Base-by-base conservation (phyloP, 2,329 filamentous ascomycete genomes). In the Cladosporium sp. region DNA sequence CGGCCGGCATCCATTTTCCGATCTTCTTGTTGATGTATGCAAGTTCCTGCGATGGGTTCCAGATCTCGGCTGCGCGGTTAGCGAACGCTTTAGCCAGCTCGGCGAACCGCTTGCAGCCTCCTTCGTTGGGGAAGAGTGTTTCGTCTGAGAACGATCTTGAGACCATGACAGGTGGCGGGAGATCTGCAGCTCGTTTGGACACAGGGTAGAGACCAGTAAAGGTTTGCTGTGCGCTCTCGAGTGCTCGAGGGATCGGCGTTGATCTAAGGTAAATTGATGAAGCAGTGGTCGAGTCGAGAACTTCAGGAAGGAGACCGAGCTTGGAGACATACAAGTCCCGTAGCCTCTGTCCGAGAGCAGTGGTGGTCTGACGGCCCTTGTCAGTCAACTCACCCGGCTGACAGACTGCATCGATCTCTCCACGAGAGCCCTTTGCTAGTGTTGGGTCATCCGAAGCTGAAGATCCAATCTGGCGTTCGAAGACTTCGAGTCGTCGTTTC, bases 1-100 rank as follows among this genome's bases (percentile, higher is more conserved):
- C 80, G 7, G 84, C 80, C 0, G 91, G 90, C 89, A 97, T 96
- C 84, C 88, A 96, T 71, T 89, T 91, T 35, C 88, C 85, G 55
- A 92, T 85, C 59, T 89, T 75, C 60, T 83, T 86, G 66, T 88
- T 91, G 22, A 97, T 77, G 70, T 96, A 92, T 32, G 82, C 81
- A 86, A 97, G 93, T 59, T 97, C 90, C 13, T 87, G 80, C 0
- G 88, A 84, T 35, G 78, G 73, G 56, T 80, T 80, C 76, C 76
- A 80, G 13, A 73, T 66, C 20, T 77, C 69, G 4, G 78, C 77
- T 9, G 77, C 69, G 3, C 78, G 70, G 39, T 78, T 72, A 4
- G 77, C 78, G 56, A 80, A 80, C 4, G 75, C 77, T 15, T 74
- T 71, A 28, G 74, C 73, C 3, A 80, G 69, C 57, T 79, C 75